These are phyloP conservation scores for Cucurbita moschata DNA, from an alignment of 306 rosid genomes.

Conservation along the genomic window DNA sequence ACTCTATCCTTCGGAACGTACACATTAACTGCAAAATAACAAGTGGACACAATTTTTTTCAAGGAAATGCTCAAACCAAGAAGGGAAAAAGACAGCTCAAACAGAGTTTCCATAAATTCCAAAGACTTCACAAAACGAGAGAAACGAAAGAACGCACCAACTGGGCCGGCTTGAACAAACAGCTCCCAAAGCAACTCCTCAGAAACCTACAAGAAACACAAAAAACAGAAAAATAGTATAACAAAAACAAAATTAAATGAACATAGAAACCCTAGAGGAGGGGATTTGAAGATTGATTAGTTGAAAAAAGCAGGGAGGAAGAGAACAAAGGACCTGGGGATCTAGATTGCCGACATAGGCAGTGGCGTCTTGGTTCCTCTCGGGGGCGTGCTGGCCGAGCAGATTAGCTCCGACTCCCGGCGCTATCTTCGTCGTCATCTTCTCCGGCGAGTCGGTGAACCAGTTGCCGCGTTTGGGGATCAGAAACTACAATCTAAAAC, in stretches of 20 bases:
- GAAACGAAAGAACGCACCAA: constrained; percentile 21
- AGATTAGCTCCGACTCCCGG: constrained; percentile 97
- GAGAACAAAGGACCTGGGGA: constrained; percentile 41
- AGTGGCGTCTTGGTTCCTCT: constrained; percentile 96
- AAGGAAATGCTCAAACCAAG: background rate
- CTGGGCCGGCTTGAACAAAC: constrained; percentile 57
- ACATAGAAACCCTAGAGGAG: background rate
- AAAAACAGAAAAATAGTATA: background rate
- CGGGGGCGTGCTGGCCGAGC: constrained; percentile 70
- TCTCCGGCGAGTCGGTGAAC: background rate
- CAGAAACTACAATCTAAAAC: background rate
- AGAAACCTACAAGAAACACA: constrained; percentile 16
- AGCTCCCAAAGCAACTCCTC: constrained; percentile 53
- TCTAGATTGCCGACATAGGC: constrained; percentile 98
- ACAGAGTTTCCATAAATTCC: background rate
- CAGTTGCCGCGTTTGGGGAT: background rate
- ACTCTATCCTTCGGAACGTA: constrained; percentile 96
- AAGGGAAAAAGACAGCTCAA: background rate
- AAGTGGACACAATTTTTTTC: background rate
- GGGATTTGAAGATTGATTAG: background rate
- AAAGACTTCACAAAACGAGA: background rate
- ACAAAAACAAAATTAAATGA: background rate
- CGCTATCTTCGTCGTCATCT: constrained; percentile 89
- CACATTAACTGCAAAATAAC: constrained; percentile 59
- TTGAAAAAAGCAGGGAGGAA: background rate